Base-by-base conservation (phyloP, 2,329 filamentous ascomycete genomes). In the Neofusicoccum cordaticola region DNA sequence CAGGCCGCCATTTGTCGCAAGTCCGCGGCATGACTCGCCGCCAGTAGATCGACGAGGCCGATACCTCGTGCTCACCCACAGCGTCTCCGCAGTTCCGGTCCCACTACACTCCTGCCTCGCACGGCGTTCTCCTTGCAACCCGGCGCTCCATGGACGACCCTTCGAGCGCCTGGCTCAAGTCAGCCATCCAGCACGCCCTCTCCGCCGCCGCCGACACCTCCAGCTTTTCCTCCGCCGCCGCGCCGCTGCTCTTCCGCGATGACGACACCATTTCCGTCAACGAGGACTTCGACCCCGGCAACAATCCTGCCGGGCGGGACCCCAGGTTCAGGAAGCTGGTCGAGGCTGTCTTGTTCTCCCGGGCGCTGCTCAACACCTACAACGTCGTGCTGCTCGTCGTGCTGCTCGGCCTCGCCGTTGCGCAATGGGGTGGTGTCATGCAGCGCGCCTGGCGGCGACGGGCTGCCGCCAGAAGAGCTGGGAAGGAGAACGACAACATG, bases 281-380 rank as follows among this genome's bases (percentile, higher is more conserved):
- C 41, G 61, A 63, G 15, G 61, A 63, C 34, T 53, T 63, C 39
- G 56, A 47, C 31, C 56, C 42, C 4, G 58, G 58, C 6, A 12
- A 17, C 12, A 53, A 77, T 50, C 73, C 74, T 22, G 22, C 22
- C 15, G 73, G 73, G 5, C 73, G 73, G 56, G 74, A 77, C 64
- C 76, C 75, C 31, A 67, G 74, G 31, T 75, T 77, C 60, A 67
- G 71, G 50, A 74, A 73, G 62, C 67, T 78, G 6, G 72, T 78
- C 11, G 73, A 77, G 44, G 75, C 71, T 11, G 73, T 79, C n/a
- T 51, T 76, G 37, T 81, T 75, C 67, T 75, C 75, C 3, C 68
- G 78, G 62, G 69, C 69, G 45, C 74, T 81, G 19, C 64, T 80
- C 15, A 60, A 72, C 9, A 77, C 73, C 0, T 82, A 81, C 60